Evolutionary conservation across 2,329 filamentous ascomycete species (phyloP).

Genomic region (Ophiosphaerella herpotricha): DNA sequence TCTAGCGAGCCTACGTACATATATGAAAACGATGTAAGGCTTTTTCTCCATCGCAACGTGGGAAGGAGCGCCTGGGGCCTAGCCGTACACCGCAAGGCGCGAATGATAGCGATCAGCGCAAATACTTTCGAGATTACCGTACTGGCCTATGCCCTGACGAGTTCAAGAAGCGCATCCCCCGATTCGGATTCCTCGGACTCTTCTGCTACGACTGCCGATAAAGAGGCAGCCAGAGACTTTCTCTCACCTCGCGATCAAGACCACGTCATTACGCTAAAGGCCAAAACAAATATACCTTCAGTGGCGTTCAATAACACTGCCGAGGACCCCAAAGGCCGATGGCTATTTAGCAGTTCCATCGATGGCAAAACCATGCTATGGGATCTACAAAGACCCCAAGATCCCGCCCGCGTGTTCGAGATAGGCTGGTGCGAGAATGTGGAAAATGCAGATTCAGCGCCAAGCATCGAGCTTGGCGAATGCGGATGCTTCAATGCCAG

Average conservation of each 20-base stretch:
- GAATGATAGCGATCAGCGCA: constrained; percentile 82
- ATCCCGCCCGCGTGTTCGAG: constrained; percentile 20
- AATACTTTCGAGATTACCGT: constrained; percentile 68
- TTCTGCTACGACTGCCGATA: neutral
- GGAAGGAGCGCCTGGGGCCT: constrained; percentile 84
- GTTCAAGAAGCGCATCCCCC: neutral
- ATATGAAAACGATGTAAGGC: constrained; percentile 31
- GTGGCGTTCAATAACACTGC: constrained; percentile 64
- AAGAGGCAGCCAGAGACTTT: constrained; percentile 20
- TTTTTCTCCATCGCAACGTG: constrained; percentile 78
- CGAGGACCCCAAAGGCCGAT: constrained; percentile 59
- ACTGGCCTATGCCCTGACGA: constrained; percentile 61
- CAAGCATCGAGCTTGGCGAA: constrained; percentile 4
- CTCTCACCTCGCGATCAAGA: constrained; percentile 32
- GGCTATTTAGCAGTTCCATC: constrained; percentile 64
- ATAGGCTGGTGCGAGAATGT: constrained; percentile 32
- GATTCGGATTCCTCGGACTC: constrained; percentile 2
- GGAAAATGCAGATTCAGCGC: constrained; percentile 8
- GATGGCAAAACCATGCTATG: constrained; percentile 55
- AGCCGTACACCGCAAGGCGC: constrained; percentile 77
- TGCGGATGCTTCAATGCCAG: constrained; percentile 17
- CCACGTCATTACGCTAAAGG: constrained; percentile 24
- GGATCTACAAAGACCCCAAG: constrained; percentile 43
- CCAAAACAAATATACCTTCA: constrained; percentile 58
- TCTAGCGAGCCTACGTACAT: neutral